Base-by-base conservation (phyloP, 2,329 filamentous ascomycete species). In the Knufia fluminis region DNA sequence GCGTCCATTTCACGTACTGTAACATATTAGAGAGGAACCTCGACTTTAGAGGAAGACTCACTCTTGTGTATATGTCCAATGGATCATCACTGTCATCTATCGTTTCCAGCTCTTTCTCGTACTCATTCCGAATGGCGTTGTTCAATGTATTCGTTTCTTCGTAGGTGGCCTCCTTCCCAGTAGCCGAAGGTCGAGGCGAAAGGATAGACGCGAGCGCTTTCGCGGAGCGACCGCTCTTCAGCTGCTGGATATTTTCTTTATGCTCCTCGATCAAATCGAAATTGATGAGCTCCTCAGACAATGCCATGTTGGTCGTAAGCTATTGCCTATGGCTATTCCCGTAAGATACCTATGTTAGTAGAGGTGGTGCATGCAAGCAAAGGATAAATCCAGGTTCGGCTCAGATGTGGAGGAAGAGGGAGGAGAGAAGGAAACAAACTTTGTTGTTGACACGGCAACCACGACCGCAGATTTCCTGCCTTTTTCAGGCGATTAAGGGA, bases 1-100 rank as follows among this genome's bases (percentile, higher is more conserved):
- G 73, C 1, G 90, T 95, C 92, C 92, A 98, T 68, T 88, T 88
- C 51, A 97, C 87, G 64, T 98, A 98, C n/a, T n/a, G n/a, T n/a
- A n/a, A 32, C 8, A 32, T 32, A n/a, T 32, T 32, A 32, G n/a
- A n/a, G n/a, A n/a, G n/a, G n/a, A n/a, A n/a, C n/a, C n/a, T n/a
- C n/a, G n/a, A n/a, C n/a, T n/a, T n/a, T n/a, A n/a, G n/a, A n/a
- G n/a, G n/a, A n/a, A n/a, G n/a, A n/a, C n/a, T n/a, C n/a, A n/a
- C 28, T 32, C 38, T n/a, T 20, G 38, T 41, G n/a, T n/a, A 98
- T 54, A 96, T 79, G 61, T 97, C 92, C 42, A 98, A 80, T 1
- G 92, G 92, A 62, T 98, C 92, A 64, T 98, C 92, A 0, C 86
- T 87, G 64, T 98, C 92, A 55, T 80, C 78, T 45, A 94, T 82